Evolutionary conservation across 176 grass and related monocot species (phyloP).

Genomic region (Poa pratensis): DNA sequence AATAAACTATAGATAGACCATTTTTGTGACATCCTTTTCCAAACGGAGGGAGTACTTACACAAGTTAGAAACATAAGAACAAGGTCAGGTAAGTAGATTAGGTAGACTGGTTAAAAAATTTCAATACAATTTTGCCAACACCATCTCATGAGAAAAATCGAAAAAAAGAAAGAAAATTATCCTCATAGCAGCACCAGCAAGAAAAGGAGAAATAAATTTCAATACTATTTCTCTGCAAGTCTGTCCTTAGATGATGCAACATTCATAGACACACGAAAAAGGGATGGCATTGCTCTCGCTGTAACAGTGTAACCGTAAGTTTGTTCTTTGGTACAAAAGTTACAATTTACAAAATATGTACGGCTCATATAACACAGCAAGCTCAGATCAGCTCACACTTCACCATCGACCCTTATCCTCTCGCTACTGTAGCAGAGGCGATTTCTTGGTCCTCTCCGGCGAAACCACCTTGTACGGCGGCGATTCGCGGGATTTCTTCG

Average conservation of each 20-base stretch:
- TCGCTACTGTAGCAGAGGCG: no score
- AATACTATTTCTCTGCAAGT: neutral
- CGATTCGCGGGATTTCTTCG: no score
- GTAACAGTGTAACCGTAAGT: neutral
- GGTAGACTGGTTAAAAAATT: neutral
- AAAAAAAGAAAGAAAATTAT: neutral
- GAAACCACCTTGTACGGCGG: no score
- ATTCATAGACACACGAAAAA: neutral
- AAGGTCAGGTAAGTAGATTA: neutral
- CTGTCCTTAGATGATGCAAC: conserved; percentile 12
- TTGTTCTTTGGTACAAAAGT: conserved; percentile 17
- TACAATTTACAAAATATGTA: conserved; percentile 44
- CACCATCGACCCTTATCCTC: no score
- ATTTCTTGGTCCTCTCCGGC: no score
- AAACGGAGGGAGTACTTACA: no score
- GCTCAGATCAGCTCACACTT: no score
- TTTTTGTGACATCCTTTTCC: no score
- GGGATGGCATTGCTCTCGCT: neutral
- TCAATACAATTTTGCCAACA: neutral
- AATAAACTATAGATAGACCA: no score
- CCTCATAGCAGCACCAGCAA: neutral
- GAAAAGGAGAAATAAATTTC: no score
- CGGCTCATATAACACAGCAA: conserved; percentile 23
- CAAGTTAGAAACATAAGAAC: neutral
- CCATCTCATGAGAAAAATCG: neutral